Percentiles rank a stretch among this genome's conserved stretches.
phyloP scores from a whole-genome alignment of 2,329 filamentous ascomycete genomes.

The Fusarium kyushuense region DNA sequence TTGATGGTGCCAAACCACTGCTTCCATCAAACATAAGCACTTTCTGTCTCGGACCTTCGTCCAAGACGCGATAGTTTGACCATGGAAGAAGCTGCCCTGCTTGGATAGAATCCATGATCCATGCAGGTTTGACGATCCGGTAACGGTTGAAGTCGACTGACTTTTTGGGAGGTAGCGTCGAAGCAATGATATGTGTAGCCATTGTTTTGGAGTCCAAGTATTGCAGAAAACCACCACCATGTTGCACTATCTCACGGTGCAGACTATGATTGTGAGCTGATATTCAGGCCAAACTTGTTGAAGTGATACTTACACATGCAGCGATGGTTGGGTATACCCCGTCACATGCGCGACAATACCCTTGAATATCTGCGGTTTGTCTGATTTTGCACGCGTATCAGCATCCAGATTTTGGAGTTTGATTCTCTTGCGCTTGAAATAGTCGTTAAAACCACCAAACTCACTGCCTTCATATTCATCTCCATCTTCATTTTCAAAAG shows the following conservation, averaged over 20 bases:
- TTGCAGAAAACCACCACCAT: conserved; percentile 95
- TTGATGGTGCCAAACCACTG: conserved; percentile 74
- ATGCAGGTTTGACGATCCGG: conserved; percentile 92
- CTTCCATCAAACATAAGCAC: conserved; percentile 73
- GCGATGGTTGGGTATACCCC: conserved; percentile 93
- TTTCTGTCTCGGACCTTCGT: conserved; percentile 86
- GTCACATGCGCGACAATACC: conserved; percentile 92
- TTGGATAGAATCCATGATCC: conserved; percentile 90
- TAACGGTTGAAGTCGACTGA: conserved; percentile 87
- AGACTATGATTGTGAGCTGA: conserved; percentile 59
- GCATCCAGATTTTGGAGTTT: conserved; percentile 96
- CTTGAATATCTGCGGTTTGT: conserved; percentile 88
- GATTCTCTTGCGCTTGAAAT: conserved; percentile 95
- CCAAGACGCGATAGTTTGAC: conserved; percentile 85
- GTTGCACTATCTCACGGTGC: conserved; percentile 85
- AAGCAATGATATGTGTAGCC: conserved; percentile 95
- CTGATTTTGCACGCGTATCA: conserved; percentile 75
- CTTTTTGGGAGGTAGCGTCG: conserved; percentile 91
- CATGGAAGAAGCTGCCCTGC: conserved; percentile 87
- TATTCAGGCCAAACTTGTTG: background rate
- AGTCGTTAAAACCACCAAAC: conserved; percentile 91
- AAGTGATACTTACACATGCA: conserved; percentile 73
- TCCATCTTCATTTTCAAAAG: conserved; percentile 83
- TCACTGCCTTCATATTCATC: conserved; percentile 90
- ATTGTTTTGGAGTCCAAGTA: conserved; percentile 95